Conservation (phyloP, 768 basidiomycete genomes). For the Boletus speciosus region DNA sequence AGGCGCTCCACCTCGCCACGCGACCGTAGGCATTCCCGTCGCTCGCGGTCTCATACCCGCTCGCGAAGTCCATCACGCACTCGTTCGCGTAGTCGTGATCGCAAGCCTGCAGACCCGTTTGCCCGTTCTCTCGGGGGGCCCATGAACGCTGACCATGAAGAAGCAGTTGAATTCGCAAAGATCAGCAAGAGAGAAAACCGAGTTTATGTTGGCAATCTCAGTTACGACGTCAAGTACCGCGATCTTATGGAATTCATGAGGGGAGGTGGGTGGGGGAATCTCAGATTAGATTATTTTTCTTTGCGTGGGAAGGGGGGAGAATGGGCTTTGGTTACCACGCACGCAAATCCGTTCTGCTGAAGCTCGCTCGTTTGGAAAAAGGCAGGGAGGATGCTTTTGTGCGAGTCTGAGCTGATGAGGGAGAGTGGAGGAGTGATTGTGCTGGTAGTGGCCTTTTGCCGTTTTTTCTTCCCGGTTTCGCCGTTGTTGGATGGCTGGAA, state of each 20-base stretch:
- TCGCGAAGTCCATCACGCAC: slow-evolving; percentile 50
- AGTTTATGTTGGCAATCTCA: slow-evolving; percentile 98
- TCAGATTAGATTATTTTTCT: slow-evolving; percentile 53
- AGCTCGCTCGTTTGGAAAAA: slow-evolving; percentile 34
- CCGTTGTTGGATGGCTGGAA: slow-evolving; percentile 50
- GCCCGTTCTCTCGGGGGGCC: slow-evolving; percentile 82
- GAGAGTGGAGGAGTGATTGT: slow-evolving; percentile 30
- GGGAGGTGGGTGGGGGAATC: slow-evolving; percentile 97
- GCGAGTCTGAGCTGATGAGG: slow-evolving; percentile 37
- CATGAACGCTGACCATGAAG: slow-evolving; percentile 88
- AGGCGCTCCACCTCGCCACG: slow-evolving; percentile 66
- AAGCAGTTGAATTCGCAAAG: slow-evolving; percentile 93
- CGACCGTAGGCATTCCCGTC: slow-evolving; percentile 50
- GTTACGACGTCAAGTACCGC: slow-evolving; percentile 97
- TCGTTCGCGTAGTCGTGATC: slow-evolving; percentile 55
- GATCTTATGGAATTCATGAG: slow-evolving; percentile 99
- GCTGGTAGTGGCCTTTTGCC: slow-evolving; percentile 38
- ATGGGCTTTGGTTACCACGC: slow-evolving; percentile 27
- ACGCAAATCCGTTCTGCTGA: slow-evolving; percentile 34
- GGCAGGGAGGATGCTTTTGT: slow-evolving; percentile 28
- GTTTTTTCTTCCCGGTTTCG: slow-evolving; percentile 40
- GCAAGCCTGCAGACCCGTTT: slow-evolving; percentile 61
- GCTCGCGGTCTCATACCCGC: slow-evolving; percentile 64
- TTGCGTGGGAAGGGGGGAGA: slow-evolving; percentile 34
- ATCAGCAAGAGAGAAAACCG: slow-evolving; percentile 97